phyloP scores from a whole-genome alignment of 495 filamentous ascomycete genomes.

The Aspergillus mulundensis region DNA sequence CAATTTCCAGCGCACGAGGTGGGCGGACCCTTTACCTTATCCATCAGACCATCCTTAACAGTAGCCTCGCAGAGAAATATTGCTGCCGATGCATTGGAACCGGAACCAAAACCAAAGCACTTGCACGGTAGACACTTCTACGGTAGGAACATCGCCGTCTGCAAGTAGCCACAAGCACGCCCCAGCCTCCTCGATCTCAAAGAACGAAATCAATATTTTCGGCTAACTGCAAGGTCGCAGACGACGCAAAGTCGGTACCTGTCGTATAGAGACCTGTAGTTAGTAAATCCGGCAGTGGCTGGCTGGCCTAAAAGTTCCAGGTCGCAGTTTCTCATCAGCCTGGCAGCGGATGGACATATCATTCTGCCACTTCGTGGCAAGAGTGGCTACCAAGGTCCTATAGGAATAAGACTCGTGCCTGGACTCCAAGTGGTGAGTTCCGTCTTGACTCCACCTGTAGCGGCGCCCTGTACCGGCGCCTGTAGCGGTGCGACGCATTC shows the following conservation, averaged over 20 bases:
- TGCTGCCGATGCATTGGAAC: no score
- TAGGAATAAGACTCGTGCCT: not conserved
- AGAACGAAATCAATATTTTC: not conserved
- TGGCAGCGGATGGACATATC: not conserved
- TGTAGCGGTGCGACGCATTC: not conserved
- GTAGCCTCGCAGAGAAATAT: no score
- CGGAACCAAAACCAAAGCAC: no score
- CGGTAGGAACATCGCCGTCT: no score
- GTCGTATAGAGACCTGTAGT: not conserved
- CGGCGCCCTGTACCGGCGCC: no score
- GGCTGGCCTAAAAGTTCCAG: no score
- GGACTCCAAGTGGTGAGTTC: no score
- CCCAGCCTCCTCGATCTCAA: not conserved
- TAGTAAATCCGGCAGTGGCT: not conserved
- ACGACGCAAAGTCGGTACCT: not conserved
- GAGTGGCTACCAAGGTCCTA: not conserved
- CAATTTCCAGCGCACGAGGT: no score
- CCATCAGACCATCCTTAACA: no score
- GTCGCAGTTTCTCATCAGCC: not conserved
- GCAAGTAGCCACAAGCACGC: not conserved
- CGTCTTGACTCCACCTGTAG: not conserved
- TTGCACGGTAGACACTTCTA: no score
- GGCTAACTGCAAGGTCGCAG: not conserved
- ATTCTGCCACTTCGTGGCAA: no score
- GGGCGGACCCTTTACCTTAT: no score